phyloP scores from a whole-genome alignment of 495 filamentous ascomycete species.

The Mytilinidion resinicola region DNA sequence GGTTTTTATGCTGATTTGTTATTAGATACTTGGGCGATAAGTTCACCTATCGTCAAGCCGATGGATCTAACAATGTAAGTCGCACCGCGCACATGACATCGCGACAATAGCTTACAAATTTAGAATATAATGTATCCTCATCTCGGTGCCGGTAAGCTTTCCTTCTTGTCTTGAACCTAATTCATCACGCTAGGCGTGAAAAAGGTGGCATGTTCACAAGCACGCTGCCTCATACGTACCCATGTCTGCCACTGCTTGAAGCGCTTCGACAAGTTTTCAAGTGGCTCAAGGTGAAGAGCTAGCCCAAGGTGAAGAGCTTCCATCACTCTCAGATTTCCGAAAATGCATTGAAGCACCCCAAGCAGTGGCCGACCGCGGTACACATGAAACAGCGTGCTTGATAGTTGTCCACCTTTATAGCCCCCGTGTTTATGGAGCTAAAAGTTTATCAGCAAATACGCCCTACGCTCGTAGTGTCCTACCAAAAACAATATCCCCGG shows the following conservation, averaged over 20 bases:
- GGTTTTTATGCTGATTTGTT: background rate
- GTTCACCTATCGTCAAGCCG: constrained; percentile 60
- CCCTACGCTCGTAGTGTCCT: constrained; percentile 50
- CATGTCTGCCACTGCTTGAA: too few species aligned
- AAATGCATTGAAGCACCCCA: background rate
- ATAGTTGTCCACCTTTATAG: too few species aligned
- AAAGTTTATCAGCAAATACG: constrained; percentile 40
- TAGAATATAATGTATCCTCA: constrained; percentile 49
- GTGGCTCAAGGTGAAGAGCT: too few species aligned
- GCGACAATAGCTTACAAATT: background rate
- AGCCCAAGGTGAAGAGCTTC: too few species aligned
- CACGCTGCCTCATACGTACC: too few species aligned
- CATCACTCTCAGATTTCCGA: background rate
- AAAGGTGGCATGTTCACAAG: too few species aligned
- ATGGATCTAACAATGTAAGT: constrained; percentile 57
- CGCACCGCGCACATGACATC: background rate
- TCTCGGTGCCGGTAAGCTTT: constrained; percentile 39
- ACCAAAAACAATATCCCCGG: constrained; percentile 47
- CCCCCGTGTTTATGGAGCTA: too few species aligned
- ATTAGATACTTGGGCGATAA: constrained; percentile 59
- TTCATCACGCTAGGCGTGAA: too few species aligned
- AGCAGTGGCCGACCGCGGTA: background rate
- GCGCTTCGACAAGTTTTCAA: background rate
- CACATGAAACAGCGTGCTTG: background rate
- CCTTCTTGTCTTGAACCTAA: too few species aligned